Percentiles rank a stretch among this genome's conserved stretches.
These are phyloP conservation scores for Cucurbita ficifolia DNA, from an alignment of 306 rosid species.

Conservation along the genomic window DNA sequence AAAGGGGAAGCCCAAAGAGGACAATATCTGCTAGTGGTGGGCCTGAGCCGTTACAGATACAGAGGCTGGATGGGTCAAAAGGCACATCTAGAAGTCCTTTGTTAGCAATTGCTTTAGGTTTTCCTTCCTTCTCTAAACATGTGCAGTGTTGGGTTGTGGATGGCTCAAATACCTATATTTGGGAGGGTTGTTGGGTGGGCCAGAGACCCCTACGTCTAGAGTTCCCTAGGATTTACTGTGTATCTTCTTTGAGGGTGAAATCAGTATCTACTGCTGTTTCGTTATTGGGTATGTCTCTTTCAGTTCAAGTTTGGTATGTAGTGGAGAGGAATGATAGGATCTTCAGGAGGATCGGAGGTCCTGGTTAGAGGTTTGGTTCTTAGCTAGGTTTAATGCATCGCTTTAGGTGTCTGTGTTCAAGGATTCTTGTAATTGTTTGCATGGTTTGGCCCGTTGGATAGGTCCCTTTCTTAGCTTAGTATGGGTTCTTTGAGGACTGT, in stretches of 20 bases:
- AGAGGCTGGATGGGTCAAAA: too few relatives aligned
- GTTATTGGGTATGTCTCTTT: background rate
- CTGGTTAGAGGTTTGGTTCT: background rate
- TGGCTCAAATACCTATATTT: background rate
- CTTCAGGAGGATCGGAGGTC: background rate
- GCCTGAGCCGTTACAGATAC: too few relatives aligned
- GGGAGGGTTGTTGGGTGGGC: background rate
- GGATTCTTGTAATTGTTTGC: background rate
- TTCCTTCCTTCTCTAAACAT: background rate
- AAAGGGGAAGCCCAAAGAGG: too few relatives aligned
- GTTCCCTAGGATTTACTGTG: background rate
- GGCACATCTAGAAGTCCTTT: too few relatives aligned
- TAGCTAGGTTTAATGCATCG: background rate
- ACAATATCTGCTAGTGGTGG: too few relatives aligned
- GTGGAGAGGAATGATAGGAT: background rate
- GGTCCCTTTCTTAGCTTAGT: background rate
- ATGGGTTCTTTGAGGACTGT: background rate
- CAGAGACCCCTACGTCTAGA: background rate
- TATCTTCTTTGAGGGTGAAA: background rate
- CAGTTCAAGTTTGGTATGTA: background rate
- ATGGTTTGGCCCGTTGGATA: background rate
- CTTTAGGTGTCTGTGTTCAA: background rate
- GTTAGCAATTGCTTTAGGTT: background rate
- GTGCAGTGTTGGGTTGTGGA: background rate
- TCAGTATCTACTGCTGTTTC: background rate